Percentiles rank a stretch among this genome's conserved stretches.
Evolutionary conservation across 176 grass and related monocot species (phyloP).

Genomic region (Otatea glauca): DNA sequence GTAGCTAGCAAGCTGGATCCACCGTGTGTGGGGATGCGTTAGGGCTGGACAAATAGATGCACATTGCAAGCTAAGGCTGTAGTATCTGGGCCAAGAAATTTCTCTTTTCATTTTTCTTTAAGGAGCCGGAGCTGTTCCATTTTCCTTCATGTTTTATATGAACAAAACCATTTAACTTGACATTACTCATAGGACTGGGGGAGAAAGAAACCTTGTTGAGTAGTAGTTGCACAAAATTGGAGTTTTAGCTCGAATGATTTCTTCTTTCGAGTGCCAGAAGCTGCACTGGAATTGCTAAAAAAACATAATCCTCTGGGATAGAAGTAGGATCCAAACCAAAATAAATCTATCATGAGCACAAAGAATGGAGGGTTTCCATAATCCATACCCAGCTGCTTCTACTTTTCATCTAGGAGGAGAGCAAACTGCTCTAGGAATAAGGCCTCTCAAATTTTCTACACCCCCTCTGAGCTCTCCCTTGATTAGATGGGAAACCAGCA

Average conservation of each 20-base stretch:
- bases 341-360: not conserved
- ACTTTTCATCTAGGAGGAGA: not conserved
- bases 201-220: not conserved
- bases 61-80: too few species aligned
- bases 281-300: not conserved
- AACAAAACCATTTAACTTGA: too few species aligned
- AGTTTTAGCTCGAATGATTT: not conserved
- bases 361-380: not conserved
- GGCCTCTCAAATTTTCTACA: not conserved
- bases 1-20: not conserved
- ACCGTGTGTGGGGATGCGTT: too few species aligned
- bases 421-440: not conserved
- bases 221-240: not conserved
- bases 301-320: not conserved
- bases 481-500: too few species aligned
- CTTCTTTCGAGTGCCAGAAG: not conserved
- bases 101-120: too few species aligned
- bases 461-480: not conserved
- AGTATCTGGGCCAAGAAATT: too few species aligned
- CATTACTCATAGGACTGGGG: too few species aligned
- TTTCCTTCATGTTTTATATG: too few species aligned
- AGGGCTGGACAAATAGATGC: too few species aligned
- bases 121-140: too few species aligned
- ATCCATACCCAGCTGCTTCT: not conserved
- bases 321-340: not conserved